Conservation (phyloP, 2,329 filamentous ascomycete genomes). For the Zymoseptoria brevis region DNA sequence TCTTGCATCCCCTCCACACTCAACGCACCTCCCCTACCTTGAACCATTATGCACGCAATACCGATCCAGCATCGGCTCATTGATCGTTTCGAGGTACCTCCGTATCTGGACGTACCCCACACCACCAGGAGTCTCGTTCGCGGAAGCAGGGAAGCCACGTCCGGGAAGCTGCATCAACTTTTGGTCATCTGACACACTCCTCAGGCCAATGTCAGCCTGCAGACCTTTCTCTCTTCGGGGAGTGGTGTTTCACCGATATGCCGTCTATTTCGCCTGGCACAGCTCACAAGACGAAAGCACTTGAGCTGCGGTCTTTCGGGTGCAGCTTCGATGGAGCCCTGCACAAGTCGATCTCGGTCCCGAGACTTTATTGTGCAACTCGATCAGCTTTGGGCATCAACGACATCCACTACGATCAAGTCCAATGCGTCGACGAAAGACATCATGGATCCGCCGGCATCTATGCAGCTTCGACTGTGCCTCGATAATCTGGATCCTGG, state of each 20-base stretch:
- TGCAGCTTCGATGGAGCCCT: not conserved
- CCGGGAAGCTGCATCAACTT: slow-evolving; percentile 12
- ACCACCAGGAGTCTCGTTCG: slow-evolving; percentile 4
- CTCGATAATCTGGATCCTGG: slow-evolving; percentile 8
- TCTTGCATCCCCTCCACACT: not conserved
- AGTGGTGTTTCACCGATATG: slow-evolving; percentile 10
- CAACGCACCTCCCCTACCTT: not conserved
- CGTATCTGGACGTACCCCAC: not conserved
- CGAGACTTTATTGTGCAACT: not conserved
- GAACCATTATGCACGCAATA: not conserved
- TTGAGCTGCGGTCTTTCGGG: not conserved
- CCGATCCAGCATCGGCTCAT: not conserved
- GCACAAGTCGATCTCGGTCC: slow-evolving; percentile 2
- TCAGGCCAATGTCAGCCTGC: not conserved
- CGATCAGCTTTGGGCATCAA: not conserved
- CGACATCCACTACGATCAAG: not conserved
- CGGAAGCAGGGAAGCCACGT: slow-evolving; percentile 10
- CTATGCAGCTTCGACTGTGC: not conserved
- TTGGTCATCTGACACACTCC: slow-evolving; percentile 15
- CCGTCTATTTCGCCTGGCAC: slow-evolving; percentile 14
- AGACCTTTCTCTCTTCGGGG: not conserved
- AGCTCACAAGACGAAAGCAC: slow-evolving; percentile 7
- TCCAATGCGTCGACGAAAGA: not conserved
- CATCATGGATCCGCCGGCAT: not conserved
- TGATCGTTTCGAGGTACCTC: not conserved